Evolutionary conservation across 768 basidiomycete genomes (phyloP).

Genomic region (Tricholoma matsutake): DNA sequence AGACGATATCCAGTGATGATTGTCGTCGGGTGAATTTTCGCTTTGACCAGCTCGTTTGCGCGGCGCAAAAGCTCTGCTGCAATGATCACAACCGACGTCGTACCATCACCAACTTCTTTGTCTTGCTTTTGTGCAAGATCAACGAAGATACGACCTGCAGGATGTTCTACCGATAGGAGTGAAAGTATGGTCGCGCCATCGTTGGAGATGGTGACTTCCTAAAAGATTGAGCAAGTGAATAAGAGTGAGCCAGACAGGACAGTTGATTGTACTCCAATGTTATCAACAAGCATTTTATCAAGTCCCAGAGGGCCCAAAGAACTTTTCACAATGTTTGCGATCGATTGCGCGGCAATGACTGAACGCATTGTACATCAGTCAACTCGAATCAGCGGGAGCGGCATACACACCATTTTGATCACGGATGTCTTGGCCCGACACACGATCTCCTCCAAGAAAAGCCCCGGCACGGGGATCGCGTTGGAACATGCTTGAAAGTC

Average conservation of each 20-base stretch:
- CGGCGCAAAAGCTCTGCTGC: conserved; percentile 95
- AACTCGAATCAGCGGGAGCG: neutral
- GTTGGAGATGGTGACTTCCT: conserved; percentile 99
- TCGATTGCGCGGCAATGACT: conserved; percentile 95
- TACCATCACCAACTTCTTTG: conserved; percentile 99
- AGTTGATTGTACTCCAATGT: conserved; percentile 77
- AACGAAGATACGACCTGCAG: conserved; percentile 95
- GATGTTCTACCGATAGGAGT: conserved; percentile 91
- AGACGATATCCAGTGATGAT: conserved; percentile 98
- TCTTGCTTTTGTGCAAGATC: conserved; percentile 99
- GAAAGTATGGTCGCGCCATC: conserved; percentile 99
- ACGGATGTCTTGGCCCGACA: conserved; percentile 92
- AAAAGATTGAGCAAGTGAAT: conserved; percentile 7
- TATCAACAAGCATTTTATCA: conserved; percentile 97
- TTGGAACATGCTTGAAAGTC: conserved; percentile 63
- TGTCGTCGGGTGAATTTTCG: conserved; percentile 98
- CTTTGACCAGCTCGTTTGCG: conserved; percentile 96
- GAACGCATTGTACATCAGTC: conserved; percentile 15
- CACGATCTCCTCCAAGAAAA: conserved; percentile 91
- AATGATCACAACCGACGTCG: conserved; percentile 96
- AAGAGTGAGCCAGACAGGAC: conserved; percentile 2
- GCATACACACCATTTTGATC: conserved; percentile 87
- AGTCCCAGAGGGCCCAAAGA: conserved; percentile 93
- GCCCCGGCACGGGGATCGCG: conserved; percentile 89
- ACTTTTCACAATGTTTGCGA: conserved; percentile 97